Percentiles rank a stretch among this genome's conserved stretches.
These are phyloP conservation scores for Diaporthe citrichinensis DNA, from an alignment of 2,329 filamentous ascomycete species.

Conservation along the genomic window DNA sequence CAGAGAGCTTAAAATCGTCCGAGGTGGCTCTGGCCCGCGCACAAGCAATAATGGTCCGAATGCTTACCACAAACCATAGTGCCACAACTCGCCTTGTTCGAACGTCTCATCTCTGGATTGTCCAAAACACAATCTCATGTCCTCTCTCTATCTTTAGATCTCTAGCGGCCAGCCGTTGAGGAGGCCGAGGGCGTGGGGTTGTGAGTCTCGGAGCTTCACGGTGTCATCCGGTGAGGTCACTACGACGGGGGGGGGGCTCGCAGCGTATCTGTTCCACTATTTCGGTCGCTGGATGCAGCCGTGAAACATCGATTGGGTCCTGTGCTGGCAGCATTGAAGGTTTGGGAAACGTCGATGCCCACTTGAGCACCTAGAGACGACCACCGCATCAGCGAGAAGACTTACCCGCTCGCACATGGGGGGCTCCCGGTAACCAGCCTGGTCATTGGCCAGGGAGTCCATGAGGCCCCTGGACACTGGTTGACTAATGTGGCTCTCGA, in stretches of 20 bases:
- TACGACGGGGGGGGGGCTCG: background rate
- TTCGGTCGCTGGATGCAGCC: constrained; percentile 22
- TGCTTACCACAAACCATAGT: constrained; percentile 8
- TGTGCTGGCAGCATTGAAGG: background rate
- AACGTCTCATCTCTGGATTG: constrained; percentile 9
- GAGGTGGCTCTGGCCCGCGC: constrained; percentile 9
- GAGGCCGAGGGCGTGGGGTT: background rate
- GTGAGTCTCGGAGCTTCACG: background rate
- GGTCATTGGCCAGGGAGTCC: background rate
- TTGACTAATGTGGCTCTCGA: constrained; percentile 16
- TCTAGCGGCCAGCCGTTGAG: background rate
- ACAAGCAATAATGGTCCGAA: constrained; percentile 25
- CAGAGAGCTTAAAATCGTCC: constrained; percentile 14
- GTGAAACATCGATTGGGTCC: constrained; percentile 14
- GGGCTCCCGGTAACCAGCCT: background rate
- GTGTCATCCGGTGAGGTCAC: background rate
- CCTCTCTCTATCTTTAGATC: constrained; percentile 9
- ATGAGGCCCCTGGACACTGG: background rate
- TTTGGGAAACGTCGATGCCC: constrained; percentile 13
- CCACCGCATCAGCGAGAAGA: background rate
- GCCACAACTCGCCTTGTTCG: constrained; percentile 13
- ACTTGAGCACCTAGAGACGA: too few relatives aligned
- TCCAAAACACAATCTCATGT: constrained; percentile 10
- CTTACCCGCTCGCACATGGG: background rate
- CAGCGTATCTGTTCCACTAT: background rate